Evolutionary conservation across 1,139 yeast genomes (phyloP).

Genomic region (Suhomyces wounanorum): DNA sequence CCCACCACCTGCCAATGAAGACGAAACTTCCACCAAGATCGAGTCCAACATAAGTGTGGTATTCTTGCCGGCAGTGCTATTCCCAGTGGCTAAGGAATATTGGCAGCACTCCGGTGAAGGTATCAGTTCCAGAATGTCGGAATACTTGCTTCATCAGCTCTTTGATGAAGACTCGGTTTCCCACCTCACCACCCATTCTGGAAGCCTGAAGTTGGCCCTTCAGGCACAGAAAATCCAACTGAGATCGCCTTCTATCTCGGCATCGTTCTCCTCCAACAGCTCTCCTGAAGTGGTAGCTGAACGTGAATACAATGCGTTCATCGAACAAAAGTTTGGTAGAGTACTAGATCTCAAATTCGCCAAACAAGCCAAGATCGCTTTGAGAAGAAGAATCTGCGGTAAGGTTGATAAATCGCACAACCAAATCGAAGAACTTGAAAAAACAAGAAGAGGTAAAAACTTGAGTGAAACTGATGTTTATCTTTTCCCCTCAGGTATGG

Average conservation of each 20-base stretch:
- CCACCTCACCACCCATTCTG: not conserved
- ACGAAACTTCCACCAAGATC: conserved; percentile 57
- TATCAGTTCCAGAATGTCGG: conserved; percentile 84
- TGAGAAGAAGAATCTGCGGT: conserved; percentile 75
- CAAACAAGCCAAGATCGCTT: conserved; percentile 70
- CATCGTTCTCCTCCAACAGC: conserved; percentile 20
- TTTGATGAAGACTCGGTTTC: conserved; percentile 30
- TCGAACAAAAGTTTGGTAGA: conserved; percentile 90
- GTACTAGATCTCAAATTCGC: conserved; percentile 79
- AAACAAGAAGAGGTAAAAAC: conserved; percentile 33
- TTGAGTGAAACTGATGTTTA: conserved; percentile 68
- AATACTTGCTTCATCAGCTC: conserved; percentile 70
- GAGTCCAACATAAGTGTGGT: conserved; percentile 76
- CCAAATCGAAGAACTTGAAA: conserved; percentile 34
- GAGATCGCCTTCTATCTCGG: conserved; percentile 32
- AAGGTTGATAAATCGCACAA: conserved; percentile 52
- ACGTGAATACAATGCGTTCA: conserved; percentile 65
- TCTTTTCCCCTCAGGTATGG: conserved; percentile 90
- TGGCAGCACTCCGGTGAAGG: conserved; percentile 99
- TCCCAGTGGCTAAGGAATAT: conserved; percentile 71
- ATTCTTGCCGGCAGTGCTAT: conserved; percentile 63
- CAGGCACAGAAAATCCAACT: conserved; percentile 43
- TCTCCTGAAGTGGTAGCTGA: conserved; percentile 34
- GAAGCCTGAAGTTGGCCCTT: conserved; percentile 32
- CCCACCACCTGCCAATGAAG: conserved; percentile 61